Percentiles rank a stretch among this genome's conserved stretches.
phyloP scores from a whole-genome alignment of 1,284 basidiomycete species.

The Porogramme epimiltina region DNA sequence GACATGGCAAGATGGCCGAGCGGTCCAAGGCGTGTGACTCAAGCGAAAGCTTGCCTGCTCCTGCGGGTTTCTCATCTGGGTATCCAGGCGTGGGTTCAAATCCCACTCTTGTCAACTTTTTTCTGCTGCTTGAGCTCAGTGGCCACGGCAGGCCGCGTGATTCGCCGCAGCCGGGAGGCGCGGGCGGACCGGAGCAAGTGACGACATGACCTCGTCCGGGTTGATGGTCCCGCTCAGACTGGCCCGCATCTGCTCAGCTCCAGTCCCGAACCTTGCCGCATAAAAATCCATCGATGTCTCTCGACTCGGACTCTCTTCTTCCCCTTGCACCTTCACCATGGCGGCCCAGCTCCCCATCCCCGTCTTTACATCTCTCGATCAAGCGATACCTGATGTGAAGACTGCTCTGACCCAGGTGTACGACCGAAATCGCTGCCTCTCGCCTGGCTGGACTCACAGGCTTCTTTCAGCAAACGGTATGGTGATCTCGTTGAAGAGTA shows the following conservation, averaged over 20 bases:
- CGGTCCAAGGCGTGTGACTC: slow-evolving; percentile 24
- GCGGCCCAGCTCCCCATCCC: slow-evolving; percentile 66
- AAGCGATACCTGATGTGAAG: slow-evolving; percentile 59
- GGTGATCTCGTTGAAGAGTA: slow-evolving; percentile 65
- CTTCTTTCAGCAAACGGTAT: slow-evolving; percentile 55
- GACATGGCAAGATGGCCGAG: slow-evolving; percentile 21
- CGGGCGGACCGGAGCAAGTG: slow-evolving; percentile 4
- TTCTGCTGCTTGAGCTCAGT: too few relatives aligned
- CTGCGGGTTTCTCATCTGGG: slow-evolving; percentile 22
- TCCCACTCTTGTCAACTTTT: slow-evolving; percentile 19
- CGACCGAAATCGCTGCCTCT: too few relatives aligned
- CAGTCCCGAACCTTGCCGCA: too few relatives aligned
- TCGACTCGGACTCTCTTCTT: neutral
- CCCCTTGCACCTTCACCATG: slow-evolving; percentile 35
- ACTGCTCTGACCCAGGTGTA: slow-evolving; percentile 61
- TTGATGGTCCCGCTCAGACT: slow-evolving; percentile 2
- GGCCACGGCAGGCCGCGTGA: too few relatives aligned
- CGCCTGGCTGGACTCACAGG: too few relatives aligned
- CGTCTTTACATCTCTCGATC: slow-evolving; percentile 59
- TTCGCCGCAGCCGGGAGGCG: neutral
- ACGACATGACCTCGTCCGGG: slow-evolving; percentile 9
- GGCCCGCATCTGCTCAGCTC: too few relatives aligned
- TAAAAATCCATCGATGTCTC: slow-evolving; percentile 4
- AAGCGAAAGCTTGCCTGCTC: slow-evolving; percentile 22
- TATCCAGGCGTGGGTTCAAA: slow-evolving; percentile 23